These are phyloP conservation scores for Vitis amurensis DNA, from an alignment of 164 flowering plant species.

Conservation along the genomic window DNA sequence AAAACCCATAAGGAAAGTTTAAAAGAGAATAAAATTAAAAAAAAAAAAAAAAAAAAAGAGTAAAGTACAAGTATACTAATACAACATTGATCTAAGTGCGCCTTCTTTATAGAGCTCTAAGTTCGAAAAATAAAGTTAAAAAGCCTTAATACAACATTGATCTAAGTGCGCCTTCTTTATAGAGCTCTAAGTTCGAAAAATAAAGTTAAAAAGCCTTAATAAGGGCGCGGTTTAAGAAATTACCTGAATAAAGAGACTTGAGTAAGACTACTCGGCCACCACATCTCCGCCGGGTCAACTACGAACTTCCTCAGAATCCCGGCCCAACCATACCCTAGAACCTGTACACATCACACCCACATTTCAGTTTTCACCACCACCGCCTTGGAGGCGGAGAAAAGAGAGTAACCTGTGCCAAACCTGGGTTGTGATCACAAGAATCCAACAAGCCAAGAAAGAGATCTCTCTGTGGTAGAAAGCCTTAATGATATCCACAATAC, in stretches of 20 bases:
- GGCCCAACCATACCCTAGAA: constrained; percentile 52
- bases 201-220: too few species aligned
- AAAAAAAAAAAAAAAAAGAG: too few species aligned
- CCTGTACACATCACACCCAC: constrained; percentile 15
- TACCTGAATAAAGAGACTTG: constrained; percentile 46
- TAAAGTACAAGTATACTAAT: too few species aligned
- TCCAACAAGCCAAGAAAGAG: constrained; percentile 43
- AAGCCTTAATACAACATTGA: too few species aligned
- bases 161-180: too few species aligned
- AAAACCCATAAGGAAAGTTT: too few species aligned
- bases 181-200: too few species aligned
- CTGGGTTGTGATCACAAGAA: constrained; percentile 49
- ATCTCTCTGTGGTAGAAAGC: constrained; percentile 56
- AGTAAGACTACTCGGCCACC: constrained; percentile 46
- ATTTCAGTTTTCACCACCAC: not conserved
- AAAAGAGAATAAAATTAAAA: too few species aligned
- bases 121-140: too few species aligned
- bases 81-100: too few species aligned
- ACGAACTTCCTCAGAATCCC: constrained; percentile 42
- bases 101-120: too few species aligned
- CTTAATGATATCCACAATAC: constrained; percentile 54
- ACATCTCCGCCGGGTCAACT: constrained; percentile 49
- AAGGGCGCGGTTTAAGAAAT: too few species aligned
- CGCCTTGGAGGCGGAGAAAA: not conserved
- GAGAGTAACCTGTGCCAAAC: not conserved